A percentile compares a stretch with the other conserved stretches of the same genome.
Evolutionary conservation across 2,329 filamentous ascomycete genomes (phyloP).

Genomic region (Fusarium albosuccineum): DNA sequence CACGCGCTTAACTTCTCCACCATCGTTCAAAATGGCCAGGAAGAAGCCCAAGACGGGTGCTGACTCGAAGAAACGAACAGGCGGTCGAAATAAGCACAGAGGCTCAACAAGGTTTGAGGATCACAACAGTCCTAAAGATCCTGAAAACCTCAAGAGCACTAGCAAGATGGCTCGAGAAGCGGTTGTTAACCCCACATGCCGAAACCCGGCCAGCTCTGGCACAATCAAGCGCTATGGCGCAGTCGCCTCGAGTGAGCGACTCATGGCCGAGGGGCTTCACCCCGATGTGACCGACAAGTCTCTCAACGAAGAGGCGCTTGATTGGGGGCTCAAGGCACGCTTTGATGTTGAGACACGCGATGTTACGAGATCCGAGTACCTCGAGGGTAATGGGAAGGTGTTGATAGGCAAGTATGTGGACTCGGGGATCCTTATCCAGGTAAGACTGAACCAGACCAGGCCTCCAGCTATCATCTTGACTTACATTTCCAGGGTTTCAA

Average conservation of each 20-base stretch:
- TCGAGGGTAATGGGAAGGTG: neutral
- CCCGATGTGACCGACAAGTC: neutral
- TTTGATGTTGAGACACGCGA: neutral
- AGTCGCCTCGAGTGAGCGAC: neutral
- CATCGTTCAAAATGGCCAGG: neutral
- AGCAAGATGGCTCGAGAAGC: no score
- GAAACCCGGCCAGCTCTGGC: no score
- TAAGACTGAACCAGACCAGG: neutral
- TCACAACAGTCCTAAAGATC: no score
- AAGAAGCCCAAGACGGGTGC: slow-evolving; percentile 1
- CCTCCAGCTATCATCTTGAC: neutral
- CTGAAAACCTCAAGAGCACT: no score
- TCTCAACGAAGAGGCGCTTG: neutral
- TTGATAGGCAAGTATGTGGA: neutral
- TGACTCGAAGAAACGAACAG: slow-evolving; percentile 2
- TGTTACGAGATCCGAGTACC: neutral
- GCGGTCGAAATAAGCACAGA: no score
- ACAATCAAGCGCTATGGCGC: neutral
- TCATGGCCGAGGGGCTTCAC: neutral
- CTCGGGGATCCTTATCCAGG: neutral
- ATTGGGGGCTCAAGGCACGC: neutral
- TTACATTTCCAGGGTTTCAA: slow-evolving; percentile 12
- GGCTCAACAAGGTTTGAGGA: no score
- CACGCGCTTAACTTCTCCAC: no score
- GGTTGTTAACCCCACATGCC: no score